Evolutionary conservation across 306 rosid genomes (phyloP).

Genomic region (Cicer judaicum): DNA sequence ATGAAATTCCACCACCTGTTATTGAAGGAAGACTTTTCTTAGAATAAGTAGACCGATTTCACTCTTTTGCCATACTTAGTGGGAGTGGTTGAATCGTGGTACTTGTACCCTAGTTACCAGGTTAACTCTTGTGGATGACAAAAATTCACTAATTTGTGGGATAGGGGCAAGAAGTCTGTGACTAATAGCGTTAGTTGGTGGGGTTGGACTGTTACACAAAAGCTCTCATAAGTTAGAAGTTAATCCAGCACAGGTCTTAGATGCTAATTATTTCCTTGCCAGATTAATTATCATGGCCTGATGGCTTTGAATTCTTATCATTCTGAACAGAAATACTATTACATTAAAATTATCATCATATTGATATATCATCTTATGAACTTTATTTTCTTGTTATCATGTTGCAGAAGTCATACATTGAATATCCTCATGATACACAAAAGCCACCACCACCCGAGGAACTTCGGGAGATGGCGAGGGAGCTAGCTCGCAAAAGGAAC

Average conservation of each 20-base stretch:
- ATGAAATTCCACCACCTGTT: background rate
- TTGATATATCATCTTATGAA: background rate
- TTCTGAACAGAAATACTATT: conserved; percentile 5
- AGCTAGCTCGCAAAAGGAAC: conserved; percentile 71
- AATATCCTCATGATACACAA: conserved; percentile 72
- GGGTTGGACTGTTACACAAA: too few relatives aligned
- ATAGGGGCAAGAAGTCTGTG: too few relatives aligned
- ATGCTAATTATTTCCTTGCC: background rate
- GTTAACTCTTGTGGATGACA: too few relatives aligned
- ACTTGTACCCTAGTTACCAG: too few relatives aligned
- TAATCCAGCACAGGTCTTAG: background rate
- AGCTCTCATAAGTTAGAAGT: background rate
- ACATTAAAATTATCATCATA: background rate
- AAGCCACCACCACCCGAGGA: conserved; percentile 89
- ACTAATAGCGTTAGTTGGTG: too few relatives aligned
- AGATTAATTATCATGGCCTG: background rate
- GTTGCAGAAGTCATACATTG: conserved; percentile 65
- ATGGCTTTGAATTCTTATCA: conserved; percentile 18
- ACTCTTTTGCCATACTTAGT: background rate
- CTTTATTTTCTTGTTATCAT: conserved; percentile 29
- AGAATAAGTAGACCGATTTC: background rate
- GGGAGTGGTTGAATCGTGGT: too few relatives aligned
- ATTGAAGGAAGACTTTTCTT: background rate
- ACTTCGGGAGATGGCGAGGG: conserved; percentile 78
- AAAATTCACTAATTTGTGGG: too few relatives aligned